Evolutionary conservation across 305 asterid species (phyloP), one percentile per base, ranked within the genome.

Genomic region (Galium porrigens): DNA sequence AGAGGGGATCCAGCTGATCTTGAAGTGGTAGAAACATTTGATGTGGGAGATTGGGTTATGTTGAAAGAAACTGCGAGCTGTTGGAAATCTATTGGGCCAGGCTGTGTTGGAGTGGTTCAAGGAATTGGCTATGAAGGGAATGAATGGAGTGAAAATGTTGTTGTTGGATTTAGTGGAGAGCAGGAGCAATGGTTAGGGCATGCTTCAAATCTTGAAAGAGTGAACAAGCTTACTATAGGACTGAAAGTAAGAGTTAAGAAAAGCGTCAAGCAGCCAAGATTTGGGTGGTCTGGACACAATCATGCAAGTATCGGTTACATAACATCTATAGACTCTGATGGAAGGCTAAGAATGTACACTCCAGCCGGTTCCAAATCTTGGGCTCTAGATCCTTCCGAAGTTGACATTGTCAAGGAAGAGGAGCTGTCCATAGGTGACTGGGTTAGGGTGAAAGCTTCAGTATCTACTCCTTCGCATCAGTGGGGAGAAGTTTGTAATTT

Each of bases 1-100:
- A 86, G 78, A 79, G 95, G 86, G 55, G 98, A 91, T 72, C 98
- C 98, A 30, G 94, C 96, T 29, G 94, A 91, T 74, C 76, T 91
- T 1, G 90, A 79, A 70, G 68, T 79, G 8, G 94, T 84, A 78
- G 83, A 82, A 66, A 78, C 77, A 77, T 83, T 81, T 59, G 96
- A 83, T 67, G 94, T 86, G 42, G 90, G 95, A 37, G 98, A 87
- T 70, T 91, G 98, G 98, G 95, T 91, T 49, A 84, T 69, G 77
- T 55, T 91, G 73, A 80, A 77, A 70, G 86, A 78, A 30, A 69
- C 58, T 52, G 75, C 83, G 2, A 72, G 72, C 77, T 58, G 73
- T 53, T 91, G 98, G 98, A 91, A 81, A 76, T 83, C 94, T 37
- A 72, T 91, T 30, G 73, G 52, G 48, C 82, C 90, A 17, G 96